Evolutionary conservation across 1,284 basidiomycete species (phyloP).

Genomic region (Testicularia cyperi): DNA sequence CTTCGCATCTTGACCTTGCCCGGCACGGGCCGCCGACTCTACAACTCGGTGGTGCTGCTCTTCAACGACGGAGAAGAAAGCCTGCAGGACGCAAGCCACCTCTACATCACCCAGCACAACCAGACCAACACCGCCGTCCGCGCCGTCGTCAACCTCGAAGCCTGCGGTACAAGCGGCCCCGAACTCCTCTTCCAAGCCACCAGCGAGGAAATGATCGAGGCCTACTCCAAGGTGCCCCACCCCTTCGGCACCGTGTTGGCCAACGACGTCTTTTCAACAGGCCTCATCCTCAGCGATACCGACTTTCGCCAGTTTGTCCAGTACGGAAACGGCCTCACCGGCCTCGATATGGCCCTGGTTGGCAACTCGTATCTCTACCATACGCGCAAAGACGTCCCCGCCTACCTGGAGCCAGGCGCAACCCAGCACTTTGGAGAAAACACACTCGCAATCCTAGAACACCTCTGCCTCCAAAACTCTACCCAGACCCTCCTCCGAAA

Average conservation of each 20-base stretch:
- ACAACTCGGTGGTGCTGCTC: constrained; percentile 81
- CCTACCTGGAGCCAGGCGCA: constrained; percentile 77
- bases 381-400: constrained; percentile 80
- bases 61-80: constrained; percentile 94
- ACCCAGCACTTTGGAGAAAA: constrained; percentile 89
- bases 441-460: constrained; percentile 75
- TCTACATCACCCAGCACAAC: constrained; percentile 58
- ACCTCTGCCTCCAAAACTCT: constrained; percentile 67
- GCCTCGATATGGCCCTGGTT: constrained; percentile 81
- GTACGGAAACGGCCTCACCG: constrained; percentile 67
- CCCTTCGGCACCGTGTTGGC: constrained; percentile 89
- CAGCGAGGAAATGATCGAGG: constrained; percentile 87
- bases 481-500: constrained; percentile 53
- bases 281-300: constrained; percentile 71
- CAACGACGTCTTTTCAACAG: constrained; percentile 90
- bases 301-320: constrained; percentile 77
- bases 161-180: constrained; percentile 83
- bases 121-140: constrained; percentile 67
- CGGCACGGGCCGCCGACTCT: constrained; percentile 72
- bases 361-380: constrained; percentile 93
- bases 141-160: constrained; percentile 89
- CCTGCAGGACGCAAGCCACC: constrained; percentile 84
- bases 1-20: constrained; percentile 70
- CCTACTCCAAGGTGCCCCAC: constrained; percentile 81
- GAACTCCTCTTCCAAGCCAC: constrained; percentile 96